These are phyloP conservation scores for Fusarium begoniae DNA, from an alignment of 2,329 filamentous ascomycete genomes.

Conservation along the genomic window DNA sequence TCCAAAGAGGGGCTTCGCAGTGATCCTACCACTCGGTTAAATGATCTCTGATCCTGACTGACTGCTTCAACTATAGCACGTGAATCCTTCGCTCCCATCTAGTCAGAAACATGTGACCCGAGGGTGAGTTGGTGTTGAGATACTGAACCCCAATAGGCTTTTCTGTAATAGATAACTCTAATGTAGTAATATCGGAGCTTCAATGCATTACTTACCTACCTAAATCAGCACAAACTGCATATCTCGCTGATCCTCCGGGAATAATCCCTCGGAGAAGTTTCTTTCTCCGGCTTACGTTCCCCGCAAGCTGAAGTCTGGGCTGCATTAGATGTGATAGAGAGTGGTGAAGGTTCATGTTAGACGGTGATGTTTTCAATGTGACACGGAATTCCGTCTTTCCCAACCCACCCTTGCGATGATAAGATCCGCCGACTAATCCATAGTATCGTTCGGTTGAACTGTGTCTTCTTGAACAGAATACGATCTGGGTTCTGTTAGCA, in stretches of 20 bases:
- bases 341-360: background rate
- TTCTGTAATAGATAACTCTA: too few relatives aligned
- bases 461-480: rapidly evolving
- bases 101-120: background rate
- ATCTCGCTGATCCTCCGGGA: background rate
- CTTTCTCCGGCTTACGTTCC: background rate
- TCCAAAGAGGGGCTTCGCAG: background rate
- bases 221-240: background rate
- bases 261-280: background rate
- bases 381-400: background rate
- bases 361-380: background rate
- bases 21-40: background rate
- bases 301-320: background rate
- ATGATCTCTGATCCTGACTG: background rate
- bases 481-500: rapidly evolving
- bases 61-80: background rate
- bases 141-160: background rate
- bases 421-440: rapidly evolving
- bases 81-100: background rate
- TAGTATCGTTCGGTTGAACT: rapidly evolving
- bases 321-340: background rate
- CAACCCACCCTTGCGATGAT: rapidly evolving
- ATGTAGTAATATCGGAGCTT: background rate
- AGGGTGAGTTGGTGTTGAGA: background rate
- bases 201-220: background rate